Base-by-base conservation (phyloP, 2,329 filamentous ascomycete genomes). In the Lasiodiplodia citricola region DNA sequence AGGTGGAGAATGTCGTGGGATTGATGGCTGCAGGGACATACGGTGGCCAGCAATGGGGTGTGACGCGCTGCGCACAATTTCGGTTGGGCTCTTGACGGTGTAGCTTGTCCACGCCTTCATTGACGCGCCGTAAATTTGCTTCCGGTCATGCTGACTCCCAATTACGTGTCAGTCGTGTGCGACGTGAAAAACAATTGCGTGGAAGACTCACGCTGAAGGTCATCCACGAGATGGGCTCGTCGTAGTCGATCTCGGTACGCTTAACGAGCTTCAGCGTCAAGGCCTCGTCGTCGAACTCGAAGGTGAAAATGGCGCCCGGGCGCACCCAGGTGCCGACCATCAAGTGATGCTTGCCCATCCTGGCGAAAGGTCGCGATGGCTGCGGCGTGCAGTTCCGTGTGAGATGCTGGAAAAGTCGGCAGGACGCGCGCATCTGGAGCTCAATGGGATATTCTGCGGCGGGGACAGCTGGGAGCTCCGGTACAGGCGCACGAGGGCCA, bases 71-170 rank as follows among this genome's bases (percentile, higher is more conserved):
- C 96, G 93, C 57, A 88, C 82, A 72, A 97, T 96, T 62, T 93
- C 88, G 2, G 88, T 90, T 2, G 93, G 91, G 73, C 87, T 90
- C 74, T 90, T 87, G 75, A 96, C 91, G 56, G 89, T 84, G 79
- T 92, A 95, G 78, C 91, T 94, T 62, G 91, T 91, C 92, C 93
- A 97, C 79, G 94, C 95, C 85, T 97, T 97, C 92, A 96, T 96
- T 70, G 92, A 92, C 3, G 93, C 90, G 75, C 93, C 93, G 79
- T 97, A 97, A 70, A 97, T 90, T 78, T 92, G 91, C 81, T 93
- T 95, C 76, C 91, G 92, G 70, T 87, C 83, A 81, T 96, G 92
- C 90, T 95, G 76, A 66, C 68, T 21, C 10, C 31, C 63, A 37
- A 41, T 23, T n/a, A 56, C 11, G 37, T 6, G 13, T 68, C 55